Conservation (phyloP, 176 grass and related monocot genomes). For the Triticum aestivum region DNA sequence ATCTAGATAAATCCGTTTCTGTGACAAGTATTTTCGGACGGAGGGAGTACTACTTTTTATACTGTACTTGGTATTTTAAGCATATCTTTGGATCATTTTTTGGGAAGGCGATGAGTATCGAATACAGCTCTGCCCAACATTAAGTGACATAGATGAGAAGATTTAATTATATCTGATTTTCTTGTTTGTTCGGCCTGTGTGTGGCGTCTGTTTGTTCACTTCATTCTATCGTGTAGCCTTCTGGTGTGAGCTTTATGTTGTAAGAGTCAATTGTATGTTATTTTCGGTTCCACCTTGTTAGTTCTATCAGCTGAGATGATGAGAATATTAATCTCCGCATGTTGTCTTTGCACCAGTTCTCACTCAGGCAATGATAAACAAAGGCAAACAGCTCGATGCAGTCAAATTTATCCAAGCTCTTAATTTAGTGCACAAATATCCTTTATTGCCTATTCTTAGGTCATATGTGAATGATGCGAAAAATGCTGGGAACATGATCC, state of each 20-base stretch:
- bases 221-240: background rate
- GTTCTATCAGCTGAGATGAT: background rate
- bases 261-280: background rate
- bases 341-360: constrained; percentile 50
- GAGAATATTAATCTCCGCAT: constrained; percentile 22
- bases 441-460: constrained; percentile 48
- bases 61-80: constrained; percentile 6
- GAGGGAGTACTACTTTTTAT: background rate
- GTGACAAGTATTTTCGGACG: no score
- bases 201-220: background rate
- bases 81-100: background rate
- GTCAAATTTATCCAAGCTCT: constrained; percentile 69
- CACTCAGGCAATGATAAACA: constrained; percentile 47
- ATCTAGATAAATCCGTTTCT: no score
- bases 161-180: background rate
- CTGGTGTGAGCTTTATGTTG: constrained; percentile 5
- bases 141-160: background rate
- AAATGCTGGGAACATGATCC: constrained; percentile 52
- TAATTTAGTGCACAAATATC: constrained; percentile 46
- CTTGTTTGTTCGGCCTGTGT: background rate
- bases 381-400: constrained; percentile 51
- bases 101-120: background rate
- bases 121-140: background rate
- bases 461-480: constrained; percentile 48
- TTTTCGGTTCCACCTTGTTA: background rate